Evolutionary conservation across 179 eudicot species (phyloP), one percentile per base, ranked within the genome.

Genomic region (Silene noctiflora): DNA sequence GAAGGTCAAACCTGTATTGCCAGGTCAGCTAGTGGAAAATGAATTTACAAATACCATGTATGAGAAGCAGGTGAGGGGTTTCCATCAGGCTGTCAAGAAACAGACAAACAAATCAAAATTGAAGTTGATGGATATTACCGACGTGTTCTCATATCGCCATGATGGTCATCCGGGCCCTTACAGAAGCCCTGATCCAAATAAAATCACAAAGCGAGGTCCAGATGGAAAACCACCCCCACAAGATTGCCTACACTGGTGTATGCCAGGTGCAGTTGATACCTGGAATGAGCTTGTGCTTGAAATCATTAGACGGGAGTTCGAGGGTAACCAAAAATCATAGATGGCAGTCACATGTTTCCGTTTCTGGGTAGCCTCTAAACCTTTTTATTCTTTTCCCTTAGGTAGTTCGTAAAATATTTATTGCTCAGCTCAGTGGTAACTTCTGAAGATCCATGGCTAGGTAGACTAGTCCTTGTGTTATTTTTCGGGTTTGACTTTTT

Each of bases 231-330:
- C 97, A 0, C 97, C 97, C 3, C 97, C 97, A 2, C 97, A 92
- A 81, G 97, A 92, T 88, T 92, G 97, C 82, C 69, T 92, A 63
- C 97, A 92, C 72, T 92, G 97, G 97, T 92, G 97, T 81, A 88
- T 92, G 97, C 97, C 97, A 0, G 97, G 97, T 14, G 96, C 96
- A 0, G 86, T 89, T 65, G 97, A 92, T 71, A 87, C 88, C 9
- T 92, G 97, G 97, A 92, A 91, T 72, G 97, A 92, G 82, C 80
- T 92, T 29, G 82, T 92, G 59, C 81, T 88, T 73, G 96, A 92
- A 77, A 84, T 89, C 42, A 88, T 92, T 31, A 84, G 90, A 72
- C 86, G 90, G 74, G 96, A 92, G 66, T 90, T 78, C 69, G 85
- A 84, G 83, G 83, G 73, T 76, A 76, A 69, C 65, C 81, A 58